Evolutionary conservation across 1,284 basidiomycete species (phyloP), one percentile per base, ranked within the genome.

Genomic region (Volvariella surrecta): DNA sequence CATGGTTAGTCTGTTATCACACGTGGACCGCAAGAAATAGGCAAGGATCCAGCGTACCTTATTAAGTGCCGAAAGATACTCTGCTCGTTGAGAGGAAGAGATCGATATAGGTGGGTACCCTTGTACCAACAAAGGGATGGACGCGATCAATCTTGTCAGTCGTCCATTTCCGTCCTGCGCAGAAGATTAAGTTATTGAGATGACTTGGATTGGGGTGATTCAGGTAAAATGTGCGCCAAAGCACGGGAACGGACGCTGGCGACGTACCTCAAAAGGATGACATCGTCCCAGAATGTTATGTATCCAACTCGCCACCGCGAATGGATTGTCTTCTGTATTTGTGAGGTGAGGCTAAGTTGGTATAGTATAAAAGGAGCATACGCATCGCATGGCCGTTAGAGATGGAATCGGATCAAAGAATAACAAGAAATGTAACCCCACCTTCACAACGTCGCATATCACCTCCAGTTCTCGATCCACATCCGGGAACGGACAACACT

Each of bases 271-370:
- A 30, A 69, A 71, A 1, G 68, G 68, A 48, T 71, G 68, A 43
- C 67, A 70, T 4, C 63, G 57, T n/a, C 57, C 62, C 40, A 71
- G 52, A 0, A 63, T 58, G 3, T 70, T 54, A 45, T 71, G 68
- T 2, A 68, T 49, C 68, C 68, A 71, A 16, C 66, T 67, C 18
- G 68, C 66, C 1, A 61, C 62, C 9, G 66, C 62, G 45, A 69
- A 71, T 7, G 67, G 66, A 43, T 70, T 68, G 24, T 48, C 49
- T 58, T 56, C 56, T 58, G 40, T 3, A 45, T 32, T 35, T 10
- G 18, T 21, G 20, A 20, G 4, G 18, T 31, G 37, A n/a, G n/a
- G 16, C 24, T 28, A n/a, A 32, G 19, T 9, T 35, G 20, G 24
- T n/a, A 28, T 11, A 11, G 6, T 11, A 17, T 13, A 37, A 41